Percentiles rank a stretch among this genome's conserved stretches.
Evolutionary conservation across 192 early-diverging fungal species (phyloP).

Genomic region (Backusella mclennaniae): DNA sequence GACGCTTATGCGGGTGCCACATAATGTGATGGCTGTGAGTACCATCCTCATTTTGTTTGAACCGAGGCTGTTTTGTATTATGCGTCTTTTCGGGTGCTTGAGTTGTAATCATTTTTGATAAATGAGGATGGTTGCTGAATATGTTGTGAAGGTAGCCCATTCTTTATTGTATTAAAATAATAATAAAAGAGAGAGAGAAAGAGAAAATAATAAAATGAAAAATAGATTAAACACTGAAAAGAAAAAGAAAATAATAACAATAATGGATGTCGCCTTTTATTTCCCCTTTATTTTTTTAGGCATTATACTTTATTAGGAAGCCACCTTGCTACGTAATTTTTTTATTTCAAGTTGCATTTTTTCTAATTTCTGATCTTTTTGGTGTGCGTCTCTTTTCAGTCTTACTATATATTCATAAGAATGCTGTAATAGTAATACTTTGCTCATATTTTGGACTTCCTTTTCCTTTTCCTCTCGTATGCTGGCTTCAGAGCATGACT

Average conservation of each 20-base stretch:
- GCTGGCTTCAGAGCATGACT: background rate
- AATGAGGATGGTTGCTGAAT: background rate
- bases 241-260: background rate
- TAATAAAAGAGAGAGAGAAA: background rate
- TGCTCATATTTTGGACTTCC: conserved; percentile 76
- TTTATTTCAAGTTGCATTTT: conserved; percentile 29
- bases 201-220: background rate
- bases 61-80: conserved; percentile 14
- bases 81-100: background rate
- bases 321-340: conserved; percentile 15
- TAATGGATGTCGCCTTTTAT: background rate
- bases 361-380: conserved; percentile 36
- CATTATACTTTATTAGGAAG: conserved; percentile 18
- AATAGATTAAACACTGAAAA: background rate
- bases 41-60: conserved; percentile 27
- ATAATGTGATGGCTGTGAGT: conserved; percentile 30
- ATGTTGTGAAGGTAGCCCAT: background rate
- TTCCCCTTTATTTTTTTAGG: background rate
- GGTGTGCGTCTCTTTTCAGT: conserved; percentile 42
- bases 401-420: conserved; percentile 59
- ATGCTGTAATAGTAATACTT: conserved; percentile 76
- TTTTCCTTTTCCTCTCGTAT: conserved; percentile 30
- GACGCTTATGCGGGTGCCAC: conserved; percentile 12
- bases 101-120: background rate
- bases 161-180: background rate